A percentile compares a stretch with the other conserved stretches of the same genome.
Evolutionary conservation across 805 yeast genomes (phyloP).

Genomic region (Lipomyces starkeyi): DNA sequence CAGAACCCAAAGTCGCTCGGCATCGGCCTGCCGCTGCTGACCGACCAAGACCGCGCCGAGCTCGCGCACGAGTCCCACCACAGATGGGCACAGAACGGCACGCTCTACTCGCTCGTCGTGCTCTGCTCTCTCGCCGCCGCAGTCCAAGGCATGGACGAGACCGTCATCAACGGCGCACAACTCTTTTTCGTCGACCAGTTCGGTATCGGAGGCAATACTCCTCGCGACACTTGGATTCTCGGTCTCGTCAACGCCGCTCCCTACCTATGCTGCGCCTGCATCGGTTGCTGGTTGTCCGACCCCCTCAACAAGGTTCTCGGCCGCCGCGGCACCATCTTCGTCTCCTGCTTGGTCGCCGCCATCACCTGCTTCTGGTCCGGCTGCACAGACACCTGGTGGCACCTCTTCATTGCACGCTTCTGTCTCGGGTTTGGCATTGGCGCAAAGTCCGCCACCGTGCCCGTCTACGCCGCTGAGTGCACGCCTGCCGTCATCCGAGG

Average conservation of each 20-base stretch:
- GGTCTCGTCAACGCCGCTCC: conserved; percentile 73
- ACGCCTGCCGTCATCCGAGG: conserved; percentile 66
- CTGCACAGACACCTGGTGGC: conserved; percentile 64
- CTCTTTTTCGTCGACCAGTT: conserved; percentile 57
- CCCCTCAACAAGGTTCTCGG: conserved; percentile 59
- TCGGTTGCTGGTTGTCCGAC: conserved; percentile 65
- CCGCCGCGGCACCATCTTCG: conserved; percentile 64
- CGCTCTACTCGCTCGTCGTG: conserved; percentile 57
- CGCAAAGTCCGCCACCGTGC: conserved; percentile 69
- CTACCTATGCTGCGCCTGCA: conserved; percentile 61
- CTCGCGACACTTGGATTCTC: conserved; percentile 49
- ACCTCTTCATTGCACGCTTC: conserved; percentile 64
- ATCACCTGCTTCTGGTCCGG: conserved; percentile 69
- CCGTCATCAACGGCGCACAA: conserved; percentile 72
- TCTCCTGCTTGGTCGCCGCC: conserved; percentile 62
- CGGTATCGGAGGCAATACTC: conserved; percentile 50
- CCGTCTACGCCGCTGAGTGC: conserved; percentile 69
- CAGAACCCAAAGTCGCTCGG: conserved; percentile 51
- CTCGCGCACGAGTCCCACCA: conserved; percentile 56
- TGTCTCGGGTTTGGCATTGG: conserved; percentile 71
- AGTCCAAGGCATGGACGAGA: conserved; percentile 77
- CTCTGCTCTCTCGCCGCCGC: conserved; percentile 71
- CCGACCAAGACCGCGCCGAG: conserved; percentile 45
- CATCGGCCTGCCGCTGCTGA: conserved; percentile 51
- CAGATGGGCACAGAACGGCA: conserved; percentile 53